These are phyloP conservation scores for Ustilago esculenta DNA, from an alignment of 1,284 basidiomycete genomes.

Conservation along the genomic window DNA sequence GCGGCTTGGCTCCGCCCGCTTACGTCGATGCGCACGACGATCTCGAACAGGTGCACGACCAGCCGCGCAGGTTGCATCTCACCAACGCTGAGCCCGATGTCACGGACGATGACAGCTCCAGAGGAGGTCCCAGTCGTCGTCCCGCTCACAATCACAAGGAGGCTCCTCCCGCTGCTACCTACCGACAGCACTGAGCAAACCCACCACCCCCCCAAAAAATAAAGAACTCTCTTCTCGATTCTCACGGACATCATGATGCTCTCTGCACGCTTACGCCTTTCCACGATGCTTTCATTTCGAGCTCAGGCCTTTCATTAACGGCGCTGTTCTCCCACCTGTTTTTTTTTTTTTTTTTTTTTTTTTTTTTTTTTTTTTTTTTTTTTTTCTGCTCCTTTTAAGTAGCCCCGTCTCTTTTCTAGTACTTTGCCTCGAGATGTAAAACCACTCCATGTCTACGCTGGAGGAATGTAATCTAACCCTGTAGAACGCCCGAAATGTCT, in stretches of 20 bases:
- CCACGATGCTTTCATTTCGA: no score
- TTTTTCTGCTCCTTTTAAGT: no score
- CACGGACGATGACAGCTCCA: constrained; percentile 28
- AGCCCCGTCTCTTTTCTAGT: not conserved
- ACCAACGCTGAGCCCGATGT: constrained; percentile 42
- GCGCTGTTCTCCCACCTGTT: no score
- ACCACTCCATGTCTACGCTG: no score
- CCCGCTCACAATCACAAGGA: constrained; percentile 36
- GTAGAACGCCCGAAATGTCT: no score
- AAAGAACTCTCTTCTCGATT: no score
- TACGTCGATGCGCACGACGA: constrained; percentile 44
- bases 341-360: no score
- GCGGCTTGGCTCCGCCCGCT: constrained; percentile 30
- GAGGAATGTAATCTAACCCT: no score
- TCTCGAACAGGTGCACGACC: constrained; percentile 23
- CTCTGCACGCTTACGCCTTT: no score
- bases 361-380: no score
- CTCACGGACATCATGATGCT: not conserved
- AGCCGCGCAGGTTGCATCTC: constrained; percentile 33
- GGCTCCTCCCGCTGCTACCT: constrained; percentile 33
- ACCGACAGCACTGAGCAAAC: constrained; percentile 13
- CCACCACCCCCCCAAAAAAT: not conserved
- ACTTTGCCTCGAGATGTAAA: constrained; percentile 10
- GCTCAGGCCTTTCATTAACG: no score
- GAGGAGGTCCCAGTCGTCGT: constrained; percentile 25